These are phyloP conservation scores for Sugiyamaella castrensis DNA, from an alignment of 1,139 yeast species.

Conservation along the genomic window DNA sequence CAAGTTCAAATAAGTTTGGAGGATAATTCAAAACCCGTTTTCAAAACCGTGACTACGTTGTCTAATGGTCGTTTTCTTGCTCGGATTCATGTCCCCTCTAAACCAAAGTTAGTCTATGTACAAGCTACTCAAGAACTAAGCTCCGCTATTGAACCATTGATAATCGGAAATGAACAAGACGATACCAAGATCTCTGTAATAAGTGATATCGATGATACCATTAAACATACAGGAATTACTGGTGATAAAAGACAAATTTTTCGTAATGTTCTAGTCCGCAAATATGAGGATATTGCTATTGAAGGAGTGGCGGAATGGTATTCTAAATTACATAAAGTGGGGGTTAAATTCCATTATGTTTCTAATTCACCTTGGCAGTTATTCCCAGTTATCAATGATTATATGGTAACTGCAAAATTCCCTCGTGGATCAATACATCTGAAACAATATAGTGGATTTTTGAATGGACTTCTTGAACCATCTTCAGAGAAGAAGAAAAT, in stretches of 20 bases:
- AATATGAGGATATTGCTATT: constrained; percentile 62
- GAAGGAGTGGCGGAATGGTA: constrained; percentile 77
- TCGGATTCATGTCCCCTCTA: constrained; percentile 31
- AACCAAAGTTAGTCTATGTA: constrained; percentile 28
- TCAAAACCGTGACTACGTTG: constrained; percentile 28
- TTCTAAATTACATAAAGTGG: constrained; percentile 38
- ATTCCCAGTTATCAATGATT: constrained; percentile 61
- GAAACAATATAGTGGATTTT: constrained; percentile 79
- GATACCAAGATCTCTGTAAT: constrained; percentile 66
- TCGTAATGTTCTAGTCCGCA: constrained; percentile 68
- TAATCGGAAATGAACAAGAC: constrained; percentile 23
- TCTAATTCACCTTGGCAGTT: constrained; percentile 95
- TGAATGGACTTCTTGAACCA: constrained; percentile 82
- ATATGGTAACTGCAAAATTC: constrained; percentile 51
- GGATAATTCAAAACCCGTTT: constrained; percentile 7
- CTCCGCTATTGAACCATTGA: constrained; percentile 19
- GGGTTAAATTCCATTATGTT: constrained; percentile 77
- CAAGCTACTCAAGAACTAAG: constrained; percentile 24
- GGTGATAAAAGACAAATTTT: constrained; percentile 83
- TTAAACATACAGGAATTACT: constrained; percentile 83
- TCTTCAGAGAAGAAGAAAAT: constrained; percentile 74
- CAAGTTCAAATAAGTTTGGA: constrained; percentile 21
- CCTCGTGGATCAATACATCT: constrained; percentile 81
- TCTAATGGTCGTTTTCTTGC: constrained; percentile 39
- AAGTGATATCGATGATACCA: constrained; percentile 93